Base-by-base conservation (phyloP, 257 asterid genomes). In the Vinca minor region DNA sequence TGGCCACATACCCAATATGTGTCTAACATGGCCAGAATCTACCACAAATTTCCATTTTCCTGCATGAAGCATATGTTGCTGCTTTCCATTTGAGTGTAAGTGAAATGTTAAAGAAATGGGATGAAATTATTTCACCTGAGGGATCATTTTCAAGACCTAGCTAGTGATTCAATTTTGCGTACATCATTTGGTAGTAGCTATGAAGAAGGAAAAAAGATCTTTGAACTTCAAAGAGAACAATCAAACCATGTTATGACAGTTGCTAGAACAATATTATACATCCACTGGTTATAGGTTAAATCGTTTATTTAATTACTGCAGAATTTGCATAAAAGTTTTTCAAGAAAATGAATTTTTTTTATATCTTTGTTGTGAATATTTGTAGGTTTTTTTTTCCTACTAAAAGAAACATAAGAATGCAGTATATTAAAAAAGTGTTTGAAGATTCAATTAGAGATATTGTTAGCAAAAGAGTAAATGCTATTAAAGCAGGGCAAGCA, bases 101-200 rank as follows among this genome's bases (percentile, higher is more conserved):
- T 10, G 46, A 41, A 17, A 41, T 41, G 46, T 1, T 41, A 7
- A 4, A 17, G 3, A 12, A 41, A 41, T 41, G 46, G 46, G 46
- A 41, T 1, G 46, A 1, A 1, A 41, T 11, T 41, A 4, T 41
- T 41, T 41, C 46, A 41, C 46, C 15, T 2, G 17, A 41, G 13
- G 46, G 46, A 5, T 41, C 17, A 41, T 4, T 1, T 41, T 41
- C 46, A 11, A 7, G 4, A 4, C 1, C 18, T 41, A 9, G 1
- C 46, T 41, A 41, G 83, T 38, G 84, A 84, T 46, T 83, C 79
- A 1, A 77, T 84, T 42, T 82, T 86, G 13, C 72, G 88, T 8
- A 80, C 92, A 20, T 81, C 87, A 8, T 85, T 85, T 35, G 93
- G 93, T 2, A 85, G 88, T 66, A 80, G 72, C 69, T 78, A 78